Evolutionary conservation across 179 eudicot species (phyloP).

Genomic region (Camellia oleifera): DNA sequence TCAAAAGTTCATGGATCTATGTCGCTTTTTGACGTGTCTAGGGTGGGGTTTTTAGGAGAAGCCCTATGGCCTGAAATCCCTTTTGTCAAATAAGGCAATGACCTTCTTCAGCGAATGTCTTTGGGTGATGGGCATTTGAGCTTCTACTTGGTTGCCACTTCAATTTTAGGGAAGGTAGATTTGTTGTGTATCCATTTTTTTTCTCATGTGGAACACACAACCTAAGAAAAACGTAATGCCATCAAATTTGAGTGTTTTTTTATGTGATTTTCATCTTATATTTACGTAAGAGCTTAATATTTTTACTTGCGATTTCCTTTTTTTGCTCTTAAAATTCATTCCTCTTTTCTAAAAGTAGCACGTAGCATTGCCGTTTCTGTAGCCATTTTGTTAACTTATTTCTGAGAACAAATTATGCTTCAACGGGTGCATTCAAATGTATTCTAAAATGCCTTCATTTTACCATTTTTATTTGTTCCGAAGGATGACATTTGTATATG

Average conservation of each 20-base stretch:
- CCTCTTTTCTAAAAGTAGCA: no score
- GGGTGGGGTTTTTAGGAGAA: no score
- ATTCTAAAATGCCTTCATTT: neutral
- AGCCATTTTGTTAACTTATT: no score
- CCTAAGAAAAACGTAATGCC: neutral
- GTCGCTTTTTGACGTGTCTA: neutral
- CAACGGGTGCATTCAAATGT: neutral
- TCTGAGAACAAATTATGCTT: no score
- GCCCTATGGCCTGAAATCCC: neutral
- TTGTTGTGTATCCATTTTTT: neutral
- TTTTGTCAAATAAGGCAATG: slow-evolving; percentile 1
- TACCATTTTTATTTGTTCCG: neutral
- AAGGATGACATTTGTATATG: neutral
- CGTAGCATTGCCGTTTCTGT: no score
- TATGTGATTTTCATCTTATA: neutral
- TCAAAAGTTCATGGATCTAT: neutral
- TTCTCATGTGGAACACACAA: neutral
- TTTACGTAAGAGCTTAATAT: no score
- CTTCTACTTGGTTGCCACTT: neutral
- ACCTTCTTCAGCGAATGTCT: neutral
- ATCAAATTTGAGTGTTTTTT: neutral
- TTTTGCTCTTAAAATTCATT: no score
- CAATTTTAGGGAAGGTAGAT: neutral
- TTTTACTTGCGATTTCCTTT: no score
- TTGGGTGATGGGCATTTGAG: slow-evolving; percentile 8